Conservation (phyloP, 495 filamentous ascomycete species). For the Neurospora terricola region DNA sequence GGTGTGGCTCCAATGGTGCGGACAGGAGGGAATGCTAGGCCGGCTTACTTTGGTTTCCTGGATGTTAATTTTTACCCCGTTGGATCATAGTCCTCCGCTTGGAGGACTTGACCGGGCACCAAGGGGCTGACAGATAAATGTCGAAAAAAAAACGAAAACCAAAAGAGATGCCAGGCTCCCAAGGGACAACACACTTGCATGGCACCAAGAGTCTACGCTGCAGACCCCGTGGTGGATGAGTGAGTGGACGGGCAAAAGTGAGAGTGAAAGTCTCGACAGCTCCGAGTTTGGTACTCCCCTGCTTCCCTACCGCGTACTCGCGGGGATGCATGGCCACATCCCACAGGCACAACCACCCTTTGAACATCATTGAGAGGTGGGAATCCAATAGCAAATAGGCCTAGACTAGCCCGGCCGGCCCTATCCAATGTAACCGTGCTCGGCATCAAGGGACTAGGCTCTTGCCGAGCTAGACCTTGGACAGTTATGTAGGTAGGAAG, state of each 20-base stretch:
- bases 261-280: background rate
- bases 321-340: constrained; percentile 6
- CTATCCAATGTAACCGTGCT: background rate
- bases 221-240: background rate
- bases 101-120: background rate
- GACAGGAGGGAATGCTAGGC: background rate
- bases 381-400: constrained; percentile 8
- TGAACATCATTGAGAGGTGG: constrained; percentile 1
- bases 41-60: background rate
- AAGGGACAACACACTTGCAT: background rate
- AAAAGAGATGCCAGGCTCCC: background rate
- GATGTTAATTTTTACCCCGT: background rate
- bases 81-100: background rate
- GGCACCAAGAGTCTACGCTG: background rate
- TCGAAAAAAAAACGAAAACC: background rate
- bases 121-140: background rate
- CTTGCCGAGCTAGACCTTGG: background rate
- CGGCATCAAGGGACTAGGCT: background rate
- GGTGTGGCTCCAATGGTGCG: background rate
- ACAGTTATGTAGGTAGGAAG: background rate
- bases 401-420: background rate
- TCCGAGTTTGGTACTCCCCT: background rate
- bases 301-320: background rate
- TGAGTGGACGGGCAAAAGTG: background rate
- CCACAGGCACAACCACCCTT: background rate